phyloP scores from a whole-genome alignment of 2,329 filamentous ascomycete species.

The Daldinia eschscholtzii region DNA sequence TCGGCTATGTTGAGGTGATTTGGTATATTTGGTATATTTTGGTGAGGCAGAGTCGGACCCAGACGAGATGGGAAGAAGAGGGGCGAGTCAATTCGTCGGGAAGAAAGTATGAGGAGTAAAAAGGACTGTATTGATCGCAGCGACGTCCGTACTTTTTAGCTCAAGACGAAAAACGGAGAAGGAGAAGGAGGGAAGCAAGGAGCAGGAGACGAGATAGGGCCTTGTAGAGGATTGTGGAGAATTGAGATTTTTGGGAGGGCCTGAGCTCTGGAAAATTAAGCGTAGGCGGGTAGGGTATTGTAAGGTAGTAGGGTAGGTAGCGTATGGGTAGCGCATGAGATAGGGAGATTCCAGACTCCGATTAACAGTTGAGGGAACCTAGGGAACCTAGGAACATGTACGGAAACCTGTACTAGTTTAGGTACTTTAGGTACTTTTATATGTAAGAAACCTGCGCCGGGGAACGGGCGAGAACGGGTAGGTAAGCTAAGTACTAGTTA shows the following conservation, averaged over 20 bases:
- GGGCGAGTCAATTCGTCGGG: constrained; percentile 33
- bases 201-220: constrained; percentile 32
- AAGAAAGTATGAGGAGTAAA: constrained; percentile 21
- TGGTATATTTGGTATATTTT: constrained; percentile 9
- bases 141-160: constrained; percentile 42
- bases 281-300: constrained; percentile 18
- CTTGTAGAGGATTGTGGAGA: constrained; percentile 42
- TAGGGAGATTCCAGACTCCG: constrained; percentile 42
- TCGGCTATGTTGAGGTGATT: constrained; percentile 42
- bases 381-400: constrained; percentile 7
- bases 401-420: too few species aligned
- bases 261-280: constrained; percentile 43
- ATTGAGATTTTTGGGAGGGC: constrained; percentile 41
- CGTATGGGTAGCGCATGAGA: constrained; percentile 40
- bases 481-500: background rate
- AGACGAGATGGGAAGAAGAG: constrained; percentile 23
- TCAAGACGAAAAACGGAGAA: constrained; percentile 45
- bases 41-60: constrained; percentile 16
- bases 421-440: too few species aligned
- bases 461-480: constrained; percentile 7
- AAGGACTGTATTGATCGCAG: constrained; percentile 39
- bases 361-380: constrained; percentile 37
- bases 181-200: constrained; percentile 41
- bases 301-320: constrained; percentile 24
- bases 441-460: background rate